Percentiles rank a stretch among this genome's conserved stretches.
phyloP scores from a whole-genome alignment of 441 rosid genomes.

The Populus tomentosa region DNA sequence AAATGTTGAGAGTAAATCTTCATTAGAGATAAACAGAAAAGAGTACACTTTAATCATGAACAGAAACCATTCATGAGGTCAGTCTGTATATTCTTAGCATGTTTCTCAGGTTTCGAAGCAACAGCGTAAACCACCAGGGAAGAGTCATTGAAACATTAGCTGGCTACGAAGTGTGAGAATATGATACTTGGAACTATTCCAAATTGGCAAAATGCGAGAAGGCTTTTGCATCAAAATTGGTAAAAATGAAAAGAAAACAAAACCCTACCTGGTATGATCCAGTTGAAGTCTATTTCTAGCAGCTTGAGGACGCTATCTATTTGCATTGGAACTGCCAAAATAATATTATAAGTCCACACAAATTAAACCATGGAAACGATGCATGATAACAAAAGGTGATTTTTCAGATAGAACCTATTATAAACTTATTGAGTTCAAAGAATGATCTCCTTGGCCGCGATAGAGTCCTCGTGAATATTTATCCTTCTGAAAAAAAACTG shows the following conservation, averaged over 20 bases:
- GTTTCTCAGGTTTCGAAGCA: neutral
- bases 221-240: neutral
- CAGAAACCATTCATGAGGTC: too few species aligned
- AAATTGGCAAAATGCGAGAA: neutral
- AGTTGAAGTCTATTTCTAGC: slow-evolving; percentile 6
- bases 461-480: neutral
- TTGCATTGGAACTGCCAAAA: slow-evolving; percentile 14
- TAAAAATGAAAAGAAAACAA: neutral
- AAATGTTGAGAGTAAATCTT: too few species aligned
- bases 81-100: neutral
- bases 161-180: neutral
- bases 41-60: too few species aligned
- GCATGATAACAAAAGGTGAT: neutral
- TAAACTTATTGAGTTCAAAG: neutral
- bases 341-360: neutral
- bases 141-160: neutral
- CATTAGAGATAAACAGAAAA: too few species aligned
- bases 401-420: neutral
- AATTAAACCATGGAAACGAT: neutral
- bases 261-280: slow-evolving; percentile 1
- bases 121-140: neutral
- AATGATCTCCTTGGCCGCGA: neutral
- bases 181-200: neutral
- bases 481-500: neutral
- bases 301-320: slow-evolving; percentile 9